Percentiles rank a stretch among this genome's conserved stretches.
Evolutionary conservation across 352 stramenopile genomes (phyloP).

Genomic region (Saprolegnia parasitica): DNA sequence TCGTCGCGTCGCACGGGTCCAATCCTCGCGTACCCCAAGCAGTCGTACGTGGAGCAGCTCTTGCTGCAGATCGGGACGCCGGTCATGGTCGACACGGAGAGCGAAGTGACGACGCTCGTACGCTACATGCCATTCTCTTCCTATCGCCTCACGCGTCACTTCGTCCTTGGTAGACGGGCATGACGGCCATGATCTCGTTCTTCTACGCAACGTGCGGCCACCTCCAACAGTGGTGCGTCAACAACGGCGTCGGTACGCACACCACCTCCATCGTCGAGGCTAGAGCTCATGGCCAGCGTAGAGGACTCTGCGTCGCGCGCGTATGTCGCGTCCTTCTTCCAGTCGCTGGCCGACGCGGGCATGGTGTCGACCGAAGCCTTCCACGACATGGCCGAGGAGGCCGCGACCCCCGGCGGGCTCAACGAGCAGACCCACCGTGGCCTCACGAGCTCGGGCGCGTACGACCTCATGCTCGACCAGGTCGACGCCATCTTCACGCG

Average conservation of each 20-base stretch:
- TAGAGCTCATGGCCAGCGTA: slow-evolving; percentile 27
- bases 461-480: slow-evolving; percentile 76
- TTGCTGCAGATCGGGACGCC: slow-evolving; percentile 75
- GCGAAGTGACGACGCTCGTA: slow-evolving; percentile 78
- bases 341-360: slow-evolving; percentile 67
- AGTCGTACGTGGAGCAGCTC: slow-evolving; percentile 59
- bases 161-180: slow-evolving; percentile 47
- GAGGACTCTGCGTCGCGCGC: slow-evolving; percentile 62
- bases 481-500: slow-evolving; percentile 81
- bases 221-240: slow-evolving; percentile 80
- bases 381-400: slow-evolving; percentile 80
- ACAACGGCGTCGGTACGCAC: slow-evolving; percentile 74
- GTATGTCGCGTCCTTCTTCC: slow-evolving; percentile 82
- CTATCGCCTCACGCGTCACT: not conserved
- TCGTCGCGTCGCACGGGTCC: slow-evolving; percentile 69
- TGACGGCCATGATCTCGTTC: slow-evolving; percentile 81
- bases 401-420: slow-evolving; percentile 67
- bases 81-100: slow-evolving; percentile 71
- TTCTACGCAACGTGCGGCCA: slow-evolving; percentile 83
- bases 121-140: slow-evolving; percentile 7
- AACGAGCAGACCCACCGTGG: slow-evolving; percentile 82
- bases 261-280: not conserved
- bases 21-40: slow-evolving; percentile 74
- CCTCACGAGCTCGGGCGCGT: slow-evolving; percentile 56
- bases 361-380: slow-evolving; percentile 67